Percentiles rank a stretch among this genome's conserved stretches.
Evolutionary conservation across 306 rosid genomes (phyloP).

Genomic region (Mucuna pruriens): DNA sequence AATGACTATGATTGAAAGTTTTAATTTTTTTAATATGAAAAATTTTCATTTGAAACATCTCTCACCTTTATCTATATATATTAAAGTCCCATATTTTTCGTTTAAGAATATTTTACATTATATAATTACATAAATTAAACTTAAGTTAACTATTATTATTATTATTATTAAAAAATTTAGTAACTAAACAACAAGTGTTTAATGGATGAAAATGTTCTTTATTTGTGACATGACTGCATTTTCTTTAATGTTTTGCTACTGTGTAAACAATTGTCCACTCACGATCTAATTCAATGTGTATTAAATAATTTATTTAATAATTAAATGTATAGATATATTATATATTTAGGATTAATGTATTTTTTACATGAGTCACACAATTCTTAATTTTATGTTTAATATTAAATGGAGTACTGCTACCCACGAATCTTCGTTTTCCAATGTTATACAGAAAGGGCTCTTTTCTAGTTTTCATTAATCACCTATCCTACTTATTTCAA

Average conservation of each 20-base stretch:
- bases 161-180: too few species aligned
- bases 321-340: background rate
- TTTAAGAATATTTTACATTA: too few species aligned
- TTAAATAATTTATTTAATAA: background rate
- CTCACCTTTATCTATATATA: too few species aligned
- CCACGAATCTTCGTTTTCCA: constrained; percentile 27
- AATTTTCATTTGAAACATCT: too few species aligned
- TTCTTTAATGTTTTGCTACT: background rate
- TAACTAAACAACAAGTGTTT: too few species aligned
- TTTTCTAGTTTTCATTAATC: constrained; percentile 18
- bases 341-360: background rate
- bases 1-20: too few species aligned
- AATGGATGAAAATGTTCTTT: background rate
- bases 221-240: background rate
- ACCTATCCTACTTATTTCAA: constrained; percentile 11
- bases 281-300: background rate
- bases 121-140: too few species aligned
- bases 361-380: constrained; percentile 1
- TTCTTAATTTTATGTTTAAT: background rate
- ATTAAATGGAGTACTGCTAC: constrained; percentile 21
- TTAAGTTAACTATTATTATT: too few species aligned
- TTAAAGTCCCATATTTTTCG: too few species aligned
- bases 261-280: background rate
- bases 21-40: too few species aligned
- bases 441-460: background rate